These are phyloP conservation scores for Penstemon eatonii DNA, from an alignment of 257 asterid species.

Conservation along the genomic window DNA sequence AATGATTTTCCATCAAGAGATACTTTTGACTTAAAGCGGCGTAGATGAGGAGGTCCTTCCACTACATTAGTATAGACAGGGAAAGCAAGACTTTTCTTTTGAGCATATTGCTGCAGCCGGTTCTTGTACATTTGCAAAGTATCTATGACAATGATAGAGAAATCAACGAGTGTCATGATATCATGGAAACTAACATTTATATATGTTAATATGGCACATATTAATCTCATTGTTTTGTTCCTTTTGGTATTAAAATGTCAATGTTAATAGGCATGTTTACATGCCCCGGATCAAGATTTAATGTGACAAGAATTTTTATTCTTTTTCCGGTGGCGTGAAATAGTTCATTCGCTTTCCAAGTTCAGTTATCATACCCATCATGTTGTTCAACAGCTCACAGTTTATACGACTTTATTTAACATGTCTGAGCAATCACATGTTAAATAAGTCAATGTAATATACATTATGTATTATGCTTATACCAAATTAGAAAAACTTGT, in stretches of 20 bases:
- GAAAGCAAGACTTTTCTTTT: slow-evolving; percentile 45
- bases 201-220: too few species aligned
- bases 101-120: slow-evolving; percentile 63
- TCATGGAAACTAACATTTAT: too few species aligned
- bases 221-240: slow-evolving; percentile 7
- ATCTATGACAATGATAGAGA: slow-evolving; percentile 33
- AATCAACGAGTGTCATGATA: background rate
- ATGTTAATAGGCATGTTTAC: background rate
- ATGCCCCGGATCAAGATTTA: background rate
- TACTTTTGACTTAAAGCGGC: too few species aligned
- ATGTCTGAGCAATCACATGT: too few species aligned
- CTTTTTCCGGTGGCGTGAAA: background rate
- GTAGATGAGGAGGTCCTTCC: too few species aligned
- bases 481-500: background rate
- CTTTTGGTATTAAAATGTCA: slow-evolving; percentile 11
- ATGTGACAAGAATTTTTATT: background rate
- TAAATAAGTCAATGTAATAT: too few species aligned
- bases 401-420: background rate
- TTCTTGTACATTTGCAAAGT: slow-evolving; percentile 59
- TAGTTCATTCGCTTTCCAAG: background rate
- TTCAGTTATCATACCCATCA: background rate
- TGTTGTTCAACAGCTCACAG: background rate
- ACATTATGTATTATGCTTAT: background rate
- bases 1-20: too few species aligned
- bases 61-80: slow-evolving; percentile 45